Evolutionary conservation across 768 basidiomycete genomes (phyloP).

Genomic region (Porphyrellus cyaneotinctus): DNA sequence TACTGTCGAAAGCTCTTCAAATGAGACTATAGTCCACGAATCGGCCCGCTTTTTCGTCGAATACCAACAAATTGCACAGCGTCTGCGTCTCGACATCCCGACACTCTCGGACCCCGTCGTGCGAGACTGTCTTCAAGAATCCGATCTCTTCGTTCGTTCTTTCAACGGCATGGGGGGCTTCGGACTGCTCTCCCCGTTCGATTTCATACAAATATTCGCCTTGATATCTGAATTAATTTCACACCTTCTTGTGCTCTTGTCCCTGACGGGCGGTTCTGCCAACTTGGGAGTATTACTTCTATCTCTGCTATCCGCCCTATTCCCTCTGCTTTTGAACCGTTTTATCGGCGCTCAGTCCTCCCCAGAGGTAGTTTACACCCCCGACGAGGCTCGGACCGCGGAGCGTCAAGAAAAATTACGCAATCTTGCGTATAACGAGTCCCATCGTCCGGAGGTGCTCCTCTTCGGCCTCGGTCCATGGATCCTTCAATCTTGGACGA

Average conservation of each 20-base stretch:
- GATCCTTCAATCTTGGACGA: constrained; percentile 77
- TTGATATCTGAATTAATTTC: constrained; percentile 68
- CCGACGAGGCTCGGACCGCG: constrained; percentile 57
- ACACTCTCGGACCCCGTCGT: constrained; percentile 70
- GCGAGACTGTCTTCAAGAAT: constrained; percentile 80
- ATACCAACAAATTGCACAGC: constrained; percentile 73
- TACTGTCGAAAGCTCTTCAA: constrained; percentile 47
- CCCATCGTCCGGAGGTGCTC: constrained; percentile 74
- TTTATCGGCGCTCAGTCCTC: constrained; percentile 40
- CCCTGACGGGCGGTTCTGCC: constrained; percentile 52
- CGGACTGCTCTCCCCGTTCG: constrained; percentile 75
- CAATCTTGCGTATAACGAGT: constrained; percentile 68
- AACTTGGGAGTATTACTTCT: constrained; percentile 56
- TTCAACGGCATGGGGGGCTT: constrained; percentile 71
- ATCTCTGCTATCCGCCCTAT: constrained; percentile 55
- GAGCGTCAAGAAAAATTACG: constrained; percentile 75
- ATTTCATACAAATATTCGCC: constrained; percentile 70
- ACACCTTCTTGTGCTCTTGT: constrained; percentile 63
- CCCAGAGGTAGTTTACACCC: constrained; percentile 43
- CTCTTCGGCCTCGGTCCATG: constrained; percentile 83
- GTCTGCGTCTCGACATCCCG: constrained; percentile 73
- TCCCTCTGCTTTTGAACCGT: constrained; percentile 58
- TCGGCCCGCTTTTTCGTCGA: constrained; percentile 74
- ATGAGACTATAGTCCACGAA: constrained; percentile 69
- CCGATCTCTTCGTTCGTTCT: constrained; percentile 79